Base-by-base conservation (phyloP, 2,329 filamentous ascomycete species). In the Aspergillus uvarum region DNA sequence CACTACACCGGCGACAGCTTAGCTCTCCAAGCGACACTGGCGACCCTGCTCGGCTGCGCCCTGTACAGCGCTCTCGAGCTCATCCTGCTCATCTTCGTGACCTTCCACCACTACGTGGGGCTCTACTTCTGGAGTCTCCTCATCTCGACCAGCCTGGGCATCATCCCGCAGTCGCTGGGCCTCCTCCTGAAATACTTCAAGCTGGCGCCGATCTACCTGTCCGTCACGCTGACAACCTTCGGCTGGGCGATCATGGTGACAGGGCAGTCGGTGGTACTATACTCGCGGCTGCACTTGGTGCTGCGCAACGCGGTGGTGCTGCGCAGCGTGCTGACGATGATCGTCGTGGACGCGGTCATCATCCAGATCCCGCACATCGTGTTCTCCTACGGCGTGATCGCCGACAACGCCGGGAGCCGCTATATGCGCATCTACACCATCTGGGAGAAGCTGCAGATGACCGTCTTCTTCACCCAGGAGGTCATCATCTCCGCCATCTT, bases 231-330 rank as follows among this genome's bases (percentile, higher is more conserved):
- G 2, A 73, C 80, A 29, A 77, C 76, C 11, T 63, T 87, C 58
- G 85, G 83, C 19, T 83, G 85, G 79, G 82, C 81, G 63, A 62
- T 76, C 6, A 86, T 87, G 83, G 81, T 87, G 0, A 85, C 84
- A 1, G 85, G 85, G 2, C 83, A 87, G 67, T 83, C 82, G 0
- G 66, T 87, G 12, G 85, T 88, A 0, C 76, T 88, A 0, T 88
- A 84, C 76, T 87, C 85, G 0, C 80, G 86, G 5, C 78, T 88
- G 1, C 84, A 87, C 66, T 75, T 88, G 2, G 77, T 88, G 24
- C 73, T 84, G 0, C 79, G 79, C 38, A 82, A 81, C 24, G 72
- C 72, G 1, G 68, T 66, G 0, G 67, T 82, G 1, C 72, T 87
- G 2, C 79, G 77, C 19, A 74, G 76, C 47, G 80, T 84, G 0